phyloP scores from a whole-genome alignment of 345 rosid genomes.

The Eucalyptus cladocalyx region DNA sequence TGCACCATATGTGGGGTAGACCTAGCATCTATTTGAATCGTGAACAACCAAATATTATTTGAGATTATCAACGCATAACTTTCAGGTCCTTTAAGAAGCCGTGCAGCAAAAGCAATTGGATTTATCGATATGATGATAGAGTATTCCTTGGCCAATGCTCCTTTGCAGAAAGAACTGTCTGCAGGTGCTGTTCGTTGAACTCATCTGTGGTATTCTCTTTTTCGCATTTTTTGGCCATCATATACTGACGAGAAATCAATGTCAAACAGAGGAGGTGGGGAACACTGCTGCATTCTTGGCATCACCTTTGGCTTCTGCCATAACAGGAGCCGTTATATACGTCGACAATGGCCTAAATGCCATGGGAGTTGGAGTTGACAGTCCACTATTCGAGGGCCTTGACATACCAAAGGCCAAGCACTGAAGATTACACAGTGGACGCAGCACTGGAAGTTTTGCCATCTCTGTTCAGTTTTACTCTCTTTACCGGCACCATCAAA shows the following conservation, averaged over 20 bases:
- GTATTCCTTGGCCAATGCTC: slow-evolving; percentile 71
- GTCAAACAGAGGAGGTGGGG: slow-evolving; percentile 80
- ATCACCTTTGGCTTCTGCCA: slow-evolving; percentile 89
- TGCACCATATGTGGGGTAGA: neutral
- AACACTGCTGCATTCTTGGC: slow-evolving; percentile 89
- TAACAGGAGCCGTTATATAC: slow-evolving; percentile 75
- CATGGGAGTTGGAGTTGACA: slow-evolving; percentile 89
- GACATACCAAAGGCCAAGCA: slow-evolving; percentile 42
- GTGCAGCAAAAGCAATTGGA: slow-evolving; percentile 75
- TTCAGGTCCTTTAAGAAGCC: slow-evolving; percentile 59
- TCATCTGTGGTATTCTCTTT: neutral
- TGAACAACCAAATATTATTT: neutral
- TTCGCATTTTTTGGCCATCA: neutral
- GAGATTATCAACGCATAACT: neutral
- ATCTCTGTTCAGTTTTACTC: neutral
- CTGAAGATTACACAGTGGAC: neutral
- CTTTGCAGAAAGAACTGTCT: slow-evolving; percentile 73
- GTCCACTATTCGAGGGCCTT: slow-evolving; percentile 77
- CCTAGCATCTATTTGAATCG: neutral
- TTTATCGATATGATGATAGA: slow-evolving; percentile 83
- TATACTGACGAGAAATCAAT: neutral
- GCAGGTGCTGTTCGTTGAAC: slow-evolving; percentile 37
- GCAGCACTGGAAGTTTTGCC: neutral
- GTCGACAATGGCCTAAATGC: slow-evolving; percentile 96
- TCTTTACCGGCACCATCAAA: neutral